phyloP scores from a whole-genome alignment of 2,329 filamentous ascomycete genomes.

The Moelleriella libera region DNA sequence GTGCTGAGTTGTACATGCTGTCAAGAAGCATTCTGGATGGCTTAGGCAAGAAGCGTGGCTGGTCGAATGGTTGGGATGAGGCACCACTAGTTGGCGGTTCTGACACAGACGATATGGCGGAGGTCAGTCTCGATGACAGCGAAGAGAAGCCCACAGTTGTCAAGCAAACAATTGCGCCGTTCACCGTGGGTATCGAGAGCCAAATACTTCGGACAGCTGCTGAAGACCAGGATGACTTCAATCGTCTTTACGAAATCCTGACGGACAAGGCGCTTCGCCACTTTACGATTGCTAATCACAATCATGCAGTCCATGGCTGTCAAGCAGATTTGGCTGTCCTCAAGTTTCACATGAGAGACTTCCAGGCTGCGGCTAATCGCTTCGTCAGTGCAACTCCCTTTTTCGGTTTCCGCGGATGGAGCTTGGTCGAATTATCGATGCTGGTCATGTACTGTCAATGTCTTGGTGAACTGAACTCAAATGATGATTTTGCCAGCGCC shows the following conservation, averaged over 20 bases:
- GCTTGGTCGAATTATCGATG: constrained; percentile 65
- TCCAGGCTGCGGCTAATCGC: constrained; percentile 56
- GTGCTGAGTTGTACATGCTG: constrained; percentile 70
- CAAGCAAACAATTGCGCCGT: constrained; percentile 5
- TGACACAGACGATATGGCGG: constrained; percentile 36
- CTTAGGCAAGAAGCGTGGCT: constrained; percentile 55
- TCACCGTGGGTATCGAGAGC: constrained; percentile 22
- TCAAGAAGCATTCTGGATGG: constrained; percentile 69
- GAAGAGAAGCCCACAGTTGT: constrained; percentile 1
- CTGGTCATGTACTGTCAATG: constrained; percentile 76
- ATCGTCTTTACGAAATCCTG: constrained; percentile 56
- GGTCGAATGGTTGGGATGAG: constrained; percentile 63
- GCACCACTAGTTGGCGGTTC: constrained; percentile 35
- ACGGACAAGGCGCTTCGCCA: constrained; percentile 75
- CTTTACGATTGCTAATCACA: constrained; percentile 65
- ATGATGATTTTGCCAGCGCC: constrained; percentile 67
- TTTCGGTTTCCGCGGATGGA: constrained; percentile 69
- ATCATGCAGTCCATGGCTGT: constrained; percentile 61
- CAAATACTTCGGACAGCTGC: constrained; percentile 46
- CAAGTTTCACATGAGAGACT: constrained; percentile 66
- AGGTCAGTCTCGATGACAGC: constrained; percentile 38
- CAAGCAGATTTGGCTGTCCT: constrained; percentile 78
- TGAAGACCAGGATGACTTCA: constrained; percentile 48
- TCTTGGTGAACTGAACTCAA: constrained; percentile 59
- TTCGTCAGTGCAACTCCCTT: constrained; percentile 68